Evolutionary conservation across 1,284 basidiomycete genomes (phyloP), one percentile per base, ranked within the genome.

Genomic region (Leucoagaricus sp.): DNA sequence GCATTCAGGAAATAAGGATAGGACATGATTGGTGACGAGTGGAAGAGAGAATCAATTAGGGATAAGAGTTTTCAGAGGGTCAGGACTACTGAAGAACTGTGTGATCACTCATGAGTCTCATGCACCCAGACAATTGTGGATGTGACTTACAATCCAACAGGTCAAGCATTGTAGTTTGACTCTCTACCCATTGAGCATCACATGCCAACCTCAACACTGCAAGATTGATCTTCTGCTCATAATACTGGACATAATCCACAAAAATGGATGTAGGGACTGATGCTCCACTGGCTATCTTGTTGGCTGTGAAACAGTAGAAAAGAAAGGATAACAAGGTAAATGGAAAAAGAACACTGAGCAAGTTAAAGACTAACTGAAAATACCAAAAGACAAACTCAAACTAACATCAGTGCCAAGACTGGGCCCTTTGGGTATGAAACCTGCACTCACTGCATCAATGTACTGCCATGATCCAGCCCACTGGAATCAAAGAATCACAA

Each of bases 381-480:
- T 34, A 25, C 55, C 49, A 12, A 57, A 25, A 17, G 42, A 51
- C 19, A 57, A 29, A 25, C 33, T 51, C 21, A 57, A 2, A n/a
- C 26, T 47, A 4, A 51, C 10, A 13, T 57, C 55, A 17, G 17
- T 40, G 19, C 40, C 29, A 8, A 40, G 13, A 31, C 42, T 51
- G 12, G 49, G 25, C 5, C 55, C 49, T 2, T 34, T 23, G 15
- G 49, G 55, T 40, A 57, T 44, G 13, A 34, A 25, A 21, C 46
- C 47, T 10, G 15, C 34, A 13, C 28, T 8, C 3, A 49, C 42
- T 4, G 55, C 34, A 40, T 51, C 21, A 5, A 41, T 45, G 29
- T 40, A 51, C 12, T 31, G 46, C 55, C 55, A 57, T 8, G 49
- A 19, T 40, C 55, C 49, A 29, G 55, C 42, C 55, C 55, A 57